These are phyloP conservation scores for Artomyces pyxidatus DNA, from an alignment of 768 basidiomycete species.

Conservation along the genomic window DNA sequence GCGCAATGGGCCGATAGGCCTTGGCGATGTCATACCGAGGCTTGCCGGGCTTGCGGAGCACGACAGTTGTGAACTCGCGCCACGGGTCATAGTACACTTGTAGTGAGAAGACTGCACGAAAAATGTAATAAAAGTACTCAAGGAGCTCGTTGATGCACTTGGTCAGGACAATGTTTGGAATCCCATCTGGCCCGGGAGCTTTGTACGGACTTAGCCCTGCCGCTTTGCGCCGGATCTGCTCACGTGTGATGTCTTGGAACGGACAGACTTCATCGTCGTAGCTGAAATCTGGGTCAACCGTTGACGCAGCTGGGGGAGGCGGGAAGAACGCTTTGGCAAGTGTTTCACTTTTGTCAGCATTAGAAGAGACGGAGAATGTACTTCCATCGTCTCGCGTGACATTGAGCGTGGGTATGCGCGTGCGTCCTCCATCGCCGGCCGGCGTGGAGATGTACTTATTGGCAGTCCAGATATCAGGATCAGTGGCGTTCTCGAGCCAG, in stretches of 20 bases:
- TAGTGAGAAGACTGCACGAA: slow-evolving; percentile 7
- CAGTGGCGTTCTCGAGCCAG: slow-evolving; percentile 15
- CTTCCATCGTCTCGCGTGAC: background rate
- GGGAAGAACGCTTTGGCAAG: slow-evolving; percentile 25
- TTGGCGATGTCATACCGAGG: slow-evolving; percentile 13
- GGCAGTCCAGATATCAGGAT: slow-evolving; percentile 17
- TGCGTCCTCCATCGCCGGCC: slow-evolving; percentile 6
- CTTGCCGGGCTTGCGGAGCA: slow-evolving; percentile 17
- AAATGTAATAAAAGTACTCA: slow-evolving; percentile 19
- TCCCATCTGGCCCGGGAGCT: slow-evolving; percentile 21
- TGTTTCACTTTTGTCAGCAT: slow-evolving; percentile 12
- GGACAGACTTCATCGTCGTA: slow-evolving; percentile 22
- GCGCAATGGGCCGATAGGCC: slow-evolving; percentile 17
- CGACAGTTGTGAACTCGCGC: slow-evolving; percentile 7
- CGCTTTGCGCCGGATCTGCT: slow-evolving; percentile 22
- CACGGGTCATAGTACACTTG: background rate
- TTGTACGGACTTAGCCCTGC: slow-evolving; percentile 27
- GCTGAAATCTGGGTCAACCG: background rate
- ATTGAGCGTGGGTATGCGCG: slow-evolving; percentile 16
- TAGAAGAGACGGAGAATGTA: background rate
- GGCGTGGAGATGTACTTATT: slow-evolving; percentile 4
- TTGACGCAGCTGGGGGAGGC: background rate
- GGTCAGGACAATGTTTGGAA: slow-evolving; percentile 27
- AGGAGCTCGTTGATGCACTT: slow-evolving; percentile 19
- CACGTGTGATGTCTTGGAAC: slow-evolving; percentile 18